Base-by-base conservation (phyloP, 371 early-diverging fungal species). In the Mucor lusitanicus region DNA sequence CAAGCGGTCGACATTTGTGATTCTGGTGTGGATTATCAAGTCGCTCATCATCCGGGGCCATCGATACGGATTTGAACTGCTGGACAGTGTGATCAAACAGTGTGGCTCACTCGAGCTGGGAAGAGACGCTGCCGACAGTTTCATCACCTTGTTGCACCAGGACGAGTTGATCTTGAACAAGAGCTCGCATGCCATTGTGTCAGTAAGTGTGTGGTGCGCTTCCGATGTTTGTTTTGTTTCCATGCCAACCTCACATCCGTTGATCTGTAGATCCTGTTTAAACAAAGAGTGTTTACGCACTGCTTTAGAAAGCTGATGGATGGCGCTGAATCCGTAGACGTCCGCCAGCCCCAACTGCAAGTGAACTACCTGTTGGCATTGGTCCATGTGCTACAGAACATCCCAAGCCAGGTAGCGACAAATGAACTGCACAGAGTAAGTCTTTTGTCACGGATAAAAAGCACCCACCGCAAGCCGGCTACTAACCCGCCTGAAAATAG, bases 281-380 rank as follows among this genome's bases (percentile, higher is more conserved):
- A 88, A 75, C 94, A 95, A 77, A 79, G 90, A 23, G 85, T 95
- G 40, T 94, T 93, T 74, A 83, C 87, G 42, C 74, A 85, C 40
- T 83, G 84, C 57, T 73, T 86, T 15, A 91, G 92, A 27, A 77
- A 75, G 28, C 72, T 96, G 1, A 84, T 88, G 9, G 30, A 69
- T 33, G 56, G 53, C 6, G 53, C 70, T 6, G 67, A 76, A 54
- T 33, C 35, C 3, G 40, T 25, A 0, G 60, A 65, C 37, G 54
- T 64, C 40, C 54, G 33, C 11, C 33, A 62, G 28, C 68, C 73
- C 65, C 63, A 54, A 19, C 30, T 76, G 1, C 84, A 87, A 25
- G 90, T 90, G 57, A 78, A 84, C 25, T 64, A 63, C 28, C 74
- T 90, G 1, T 48, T 65, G 5, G 94, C 92, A 9, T 79, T 96